These are phyloP conservation scores for Asterochloris erici DNA, from an alignment of 139 green algal genomes.

Conservation along the genomic window DNA sequence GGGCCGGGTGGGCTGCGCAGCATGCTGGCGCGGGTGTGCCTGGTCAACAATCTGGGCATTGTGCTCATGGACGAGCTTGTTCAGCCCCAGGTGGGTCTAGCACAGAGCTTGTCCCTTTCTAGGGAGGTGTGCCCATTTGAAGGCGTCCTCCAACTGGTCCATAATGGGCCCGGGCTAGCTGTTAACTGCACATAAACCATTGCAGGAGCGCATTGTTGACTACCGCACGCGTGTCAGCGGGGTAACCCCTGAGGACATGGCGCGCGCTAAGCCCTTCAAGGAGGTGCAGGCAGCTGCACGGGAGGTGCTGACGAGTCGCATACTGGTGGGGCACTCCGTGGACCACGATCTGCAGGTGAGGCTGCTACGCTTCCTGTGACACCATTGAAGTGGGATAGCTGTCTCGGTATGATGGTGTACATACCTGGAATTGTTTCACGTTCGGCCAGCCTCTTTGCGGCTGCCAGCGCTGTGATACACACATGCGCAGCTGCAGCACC, in stretches of 20 bases:
- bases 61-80: constrained; percentile 80
- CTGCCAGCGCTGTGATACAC: too few species aligned
- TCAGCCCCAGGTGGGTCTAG: constrained; percentile 6
- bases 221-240: constrained; percentile 68
- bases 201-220: constrained; percentile 74
- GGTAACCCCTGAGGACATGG: constrained; percentile 30
- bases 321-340: constrained; percentile 85
- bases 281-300: constrained; percentile 58
- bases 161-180: too few species aligned
- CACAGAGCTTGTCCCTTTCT: too few species aligned
- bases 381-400: too few species aligned
- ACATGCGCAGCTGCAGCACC: too few species aligned
- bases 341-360: constrained; percentile 79
- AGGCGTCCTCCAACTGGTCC: too few species aligned
- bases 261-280: background rate
- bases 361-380: too few species aligned
- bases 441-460: too few species aligned
- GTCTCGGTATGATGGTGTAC: too few species aligned
- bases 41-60: constrained; percentile 75
- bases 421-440: too few species aligned
- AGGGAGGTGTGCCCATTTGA: too few species aligned
- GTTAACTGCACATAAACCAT: too few species aligned
- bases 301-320: constrained; percentile 56
- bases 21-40: constrained; percentile 65
- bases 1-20: constrained; percentile 53